Percentiles rank a stretch among this genome's conserved stretches.
Evolutionary conservation across 1,284 basidiomycete genomes (phyloP).

Genomic region (Cutaneotrichosporon sp.): DNA sequence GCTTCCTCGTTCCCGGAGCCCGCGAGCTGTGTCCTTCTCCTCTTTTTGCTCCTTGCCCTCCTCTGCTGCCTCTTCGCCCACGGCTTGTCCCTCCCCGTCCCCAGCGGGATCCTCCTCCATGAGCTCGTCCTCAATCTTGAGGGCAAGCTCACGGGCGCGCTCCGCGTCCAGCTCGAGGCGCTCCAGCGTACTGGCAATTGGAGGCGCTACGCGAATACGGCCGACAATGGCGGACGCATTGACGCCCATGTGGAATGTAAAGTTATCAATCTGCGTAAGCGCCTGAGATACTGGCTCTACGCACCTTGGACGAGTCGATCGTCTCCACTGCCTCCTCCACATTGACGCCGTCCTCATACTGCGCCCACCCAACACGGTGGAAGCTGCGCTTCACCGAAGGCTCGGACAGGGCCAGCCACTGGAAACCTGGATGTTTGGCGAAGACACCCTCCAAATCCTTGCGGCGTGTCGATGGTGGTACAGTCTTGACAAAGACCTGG

Average conservation of each 20-base stretch:
- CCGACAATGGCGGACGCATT: slow-evolving; percentile 72
- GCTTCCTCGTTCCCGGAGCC: slow-evolving; percentile 36
- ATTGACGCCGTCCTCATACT: slow-evolving; percentile 74
- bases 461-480: slow-evolving; percentile 82
- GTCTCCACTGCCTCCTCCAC: slow-evolving; percentile 66
- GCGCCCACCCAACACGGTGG: slow-evolving; percentile 86
- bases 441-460: slow-evolving; percentile 78
- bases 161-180: slow-evolving; percentile 71
- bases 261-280: slow-evolving; percentile 71
- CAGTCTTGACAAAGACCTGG: slow-evolving; percentile 88
- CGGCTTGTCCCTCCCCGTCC: slow-evolving; percentile 41
- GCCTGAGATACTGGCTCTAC: slow-evolving; percentile 5
- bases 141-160: slow-evolving; percentile 64
- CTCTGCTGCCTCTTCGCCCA: slow-evolving; percentile 30
- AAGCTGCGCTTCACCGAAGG: slow-evolving; percentile 83
- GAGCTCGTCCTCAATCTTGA: slow-evolving; percentile 61
- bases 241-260: slow-evolving; percentile 82
- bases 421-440: slow-evolving; percentile 46
- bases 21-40: slow-evolving; percentile 16
- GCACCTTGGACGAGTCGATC: slow-evolving; percentile 75
- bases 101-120: slow-evolving; percentile 37
- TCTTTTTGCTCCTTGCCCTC: slow-evolving; percentile 4
- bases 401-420: slow-evolving; percentile 79
- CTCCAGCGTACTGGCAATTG: slow-evolving; percentile 69
- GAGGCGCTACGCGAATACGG: slow-evolving; percentile 69